Evolutionary conservation across 176 grass and related monocot species (phyloP).

Genomic region (Oryza punctata): DNA sequence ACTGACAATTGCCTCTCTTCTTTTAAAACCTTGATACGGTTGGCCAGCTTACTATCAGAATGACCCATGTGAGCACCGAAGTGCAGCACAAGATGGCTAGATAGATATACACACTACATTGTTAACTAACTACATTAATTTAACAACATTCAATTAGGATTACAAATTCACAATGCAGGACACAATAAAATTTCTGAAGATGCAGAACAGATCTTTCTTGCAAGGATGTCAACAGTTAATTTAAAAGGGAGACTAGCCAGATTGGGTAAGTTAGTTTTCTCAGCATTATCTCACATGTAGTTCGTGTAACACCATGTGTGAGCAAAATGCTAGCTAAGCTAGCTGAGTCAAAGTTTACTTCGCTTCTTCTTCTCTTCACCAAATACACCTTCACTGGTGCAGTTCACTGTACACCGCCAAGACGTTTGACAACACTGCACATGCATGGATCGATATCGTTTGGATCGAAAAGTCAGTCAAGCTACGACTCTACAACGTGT

Average conservation of each 20-base stretch:
- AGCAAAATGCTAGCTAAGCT: background rate
- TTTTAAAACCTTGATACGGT: background rate
- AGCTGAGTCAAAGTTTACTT: background rate
- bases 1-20: background rate
- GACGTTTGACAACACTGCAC: constrained; percentile 26
- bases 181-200: background rate
- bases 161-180: background rate
- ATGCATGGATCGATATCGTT: background rate
- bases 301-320: background rate
- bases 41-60: background rate
- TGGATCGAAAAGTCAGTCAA: background rate
- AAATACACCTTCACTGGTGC: background rate
- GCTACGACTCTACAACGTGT: constrained; percentile 1
- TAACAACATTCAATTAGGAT: background rate
- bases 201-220: background rate
- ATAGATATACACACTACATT: too few species aligned
- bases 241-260: background rate
- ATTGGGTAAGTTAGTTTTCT: background rate
- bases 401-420: background rate
- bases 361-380: background rate
- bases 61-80: background rate
- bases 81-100: background rate
- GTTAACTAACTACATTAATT: background rate
- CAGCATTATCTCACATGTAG: background rate
- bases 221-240: background rate